Conservation (phyloP, 768 basidiomycete species). For the Boletus edulis region DNA sequence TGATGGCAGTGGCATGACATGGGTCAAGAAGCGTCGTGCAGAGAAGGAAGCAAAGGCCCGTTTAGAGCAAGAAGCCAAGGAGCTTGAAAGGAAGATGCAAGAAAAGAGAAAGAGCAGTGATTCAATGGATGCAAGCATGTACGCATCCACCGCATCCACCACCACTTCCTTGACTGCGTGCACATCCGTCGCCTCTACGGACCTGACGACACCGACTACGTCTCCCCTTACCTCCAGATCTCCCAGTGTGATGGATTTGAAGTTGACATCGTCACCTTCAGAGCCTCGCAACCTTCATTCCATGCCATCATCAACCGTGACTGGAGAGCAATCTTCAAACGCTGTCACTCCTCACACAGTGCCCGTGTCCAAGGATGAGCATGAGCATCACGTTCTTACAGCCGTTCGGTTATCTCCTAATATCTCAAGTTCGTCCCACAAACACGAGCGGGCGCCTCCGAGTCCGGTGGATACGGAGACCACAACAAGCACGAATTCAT, state of each 20-base stretch:
- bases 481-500: constrained; percentile 9
- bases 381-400: constrained; percentile 19
- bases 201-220: constrained; percentile 16
- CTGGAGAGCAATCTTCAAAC: background rate
- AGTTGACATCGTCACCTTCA: constrained; percentile 3
- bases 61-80: constrained; percentile 18
- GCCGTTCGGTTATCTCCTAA: constrained; percentile 27
- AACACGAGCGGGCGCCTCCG: constrained; percentile 4
- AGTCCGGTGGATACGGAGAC: constrained; percentile 13
- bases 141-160: constrained; percentile 21
- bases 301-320: background rate
- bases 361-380: constrained; percentile 14
- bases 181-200: constrained; percentile 18
- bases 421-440: constrained; percentile 4
- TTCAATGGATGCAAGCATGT: constrained; percentile 22
- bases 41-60: constrained; percentile 47
- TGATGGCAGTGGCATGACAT: constrained; percentile 85
- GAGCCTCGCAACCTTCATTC: background rate
- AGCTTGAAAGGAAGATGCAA: constrained; percentile 5
- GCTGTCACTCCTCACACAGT: background rate
- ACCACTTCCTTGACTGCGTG: constrained; percentile 23
- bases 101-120: constrained; percentile 26
- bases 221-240: constrained; percentile 23
- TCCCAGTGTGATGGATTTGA: constrained; percentile 18
- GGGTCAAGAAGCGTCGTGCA: constrained; percentile 67